phyloP scores from a whole-genome alignment of 257 asterid genomes.

The Solanum chmielewskii region DNA sequence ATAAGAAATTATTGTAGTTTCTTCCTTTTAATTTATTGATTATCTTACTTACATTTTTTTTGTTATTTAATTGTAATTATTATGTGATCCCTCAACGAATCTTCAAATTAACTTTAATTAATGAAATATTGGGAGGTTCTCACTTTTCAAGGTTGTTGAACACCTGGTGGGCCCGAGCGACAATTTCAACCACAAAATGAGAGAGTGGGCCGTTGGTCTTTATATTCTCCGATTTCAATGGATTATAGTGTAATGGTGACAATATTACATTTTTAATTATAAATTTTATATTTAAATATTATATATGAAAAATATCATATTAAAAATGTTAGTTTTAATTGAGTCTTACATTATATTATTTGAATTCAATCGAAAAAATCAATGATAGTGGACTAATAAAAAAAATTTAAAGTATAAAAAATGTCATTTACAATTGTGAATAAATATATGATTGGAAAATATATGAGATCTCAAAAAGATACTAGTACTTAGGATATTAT shows the following conservation, averaged over 20 bases:
- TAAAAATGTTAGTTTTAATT: too few species aligned
- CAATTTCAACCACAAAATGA: neutral
- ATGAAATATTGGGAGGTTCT: neutral
- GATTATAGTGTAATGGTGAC: neutral
- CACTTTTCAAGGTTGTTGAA: neutral
- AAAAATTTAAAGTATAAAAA: neutral
- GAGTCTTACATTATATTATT: too few species aligned
- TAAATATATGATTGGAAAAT: neutral
- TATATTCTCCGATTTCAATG: too few species aligned
- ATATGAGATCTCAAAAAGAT: neutral
- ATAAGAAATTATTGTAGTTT: neutral
- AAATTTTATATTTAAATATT: too few species aligned
- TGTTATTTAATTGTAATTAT: neutral
- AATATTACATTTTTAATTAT: too few species aligned
- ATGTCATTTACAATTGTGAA: neutral
- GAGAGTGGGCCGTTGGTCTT: neutral
- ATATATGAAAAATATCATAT: too few species aligned
- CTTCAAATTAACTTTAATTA: neutral
- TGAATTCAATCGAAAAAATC: too few species aligned
- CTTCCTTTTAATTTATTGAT: neutral
- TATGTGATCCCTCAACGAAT: neutral
- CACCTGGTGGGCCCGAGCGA: neutral
- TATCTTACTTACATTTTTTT: neutral
- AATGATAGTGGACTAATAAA: too few species aligned
- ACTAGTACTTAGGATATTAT: neutral